A percentile compares a stretch with the other conserved stretches of the same genome.
Conservation (phyloP, 768 basidiomycete genomes). For the Lactarius vividus region DNA sequence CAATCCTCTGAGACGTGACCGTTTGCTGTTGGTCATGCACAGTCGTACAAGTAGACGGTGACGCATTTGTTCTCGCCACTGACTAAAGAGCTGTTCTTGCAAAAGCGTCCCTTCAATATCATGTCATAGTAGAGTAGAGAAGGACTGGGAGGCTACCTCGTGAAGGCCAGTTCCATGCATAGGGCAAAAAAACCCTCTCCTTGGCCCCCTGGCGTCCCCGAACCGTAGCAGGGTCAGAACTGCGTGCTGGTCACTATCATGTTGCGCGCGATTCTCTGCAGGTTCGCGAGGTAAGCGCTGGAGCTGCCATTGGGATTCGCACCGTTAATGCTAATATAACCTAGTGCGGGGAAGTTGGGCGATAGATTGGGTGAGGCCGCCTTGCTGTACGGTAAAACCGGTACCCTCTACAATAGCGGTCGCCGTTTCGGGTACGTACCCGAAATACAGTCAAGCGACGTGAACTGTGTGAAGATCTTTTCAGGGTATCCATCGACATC, state of each 20-base stretch:
- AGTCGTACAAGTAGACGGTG: constrained; percentile 78
- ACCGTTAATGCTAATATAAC: constrained; percentile 65
- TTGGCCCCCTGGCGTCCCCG: constrained; percentile 53
- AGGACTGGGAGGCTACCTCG: constrained; percentile 42
- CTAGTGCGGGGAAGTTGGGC: constrained; percentile 57
- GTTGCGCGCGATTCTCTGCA: constrained; percentile 59
- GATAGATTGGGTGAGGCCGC: constrained; percentile 61
- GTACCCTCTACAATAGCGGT: constrained; percentile 67
- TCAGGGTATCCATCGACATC: constrained; percentile 80
- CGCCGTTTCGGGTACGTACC: constrained; percentile 70
- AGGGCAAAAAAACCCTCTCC: constrained; percentile 69
- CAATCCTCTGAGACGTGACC: constrained; percentile 48
- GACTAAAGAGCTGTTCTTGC: constrained; percentile 77
- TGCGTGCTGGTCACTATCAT: constrained; percentile 73
- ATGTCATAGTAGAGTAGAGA: not conserved
- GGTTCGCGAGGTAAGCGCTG: constrained; percentile 77
- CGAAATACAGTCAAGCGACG: constrained; percentile 73
- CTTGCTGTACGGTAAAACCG: constrained; percentile 48
- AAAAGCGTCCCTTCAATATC: not conserved
- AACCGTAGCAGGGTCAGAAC: constrained; percentile 67
- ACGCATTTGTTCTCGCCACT: constrained; percentile 85
- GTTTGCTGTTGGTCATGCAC: constrained; percentile 36
- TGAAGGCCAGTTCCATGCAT: constrained; percentile 84
- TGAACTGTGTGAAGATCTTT: constrained; percentile 74
- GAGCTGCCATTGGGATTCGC: constrained; percentile 77